These are phyloP conservation scores for Pseudozyma pruni DNA, from an alignment of 1,284 basidiomycete species.

Conservation along the genomic window DNA sequence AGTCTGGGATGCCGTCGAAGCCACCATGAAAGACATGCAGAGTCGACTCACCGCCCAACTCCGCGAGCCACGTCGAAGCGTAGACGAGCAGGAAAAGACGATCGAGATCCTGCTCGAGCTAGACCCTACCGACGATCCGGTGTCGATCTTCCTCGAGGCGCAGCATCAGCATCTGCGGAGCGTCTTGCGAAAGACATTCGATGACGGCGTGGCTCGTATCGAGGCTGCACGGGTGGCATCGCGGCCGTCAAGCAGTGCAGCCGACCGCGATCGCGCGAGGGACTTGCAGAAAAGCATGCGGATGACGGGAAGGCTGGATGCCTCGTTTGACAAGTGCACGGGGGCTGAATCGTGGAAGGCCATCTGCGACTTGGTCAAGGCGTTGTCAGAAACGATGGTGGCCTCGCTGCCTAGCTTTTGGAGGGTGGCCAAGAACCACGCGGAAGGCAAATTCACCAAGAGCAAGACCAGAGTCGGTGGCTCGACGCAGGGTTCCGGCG, in stretches of 20 bases:
- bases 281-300: conserved; percentile 67
- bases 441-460: conserved; percentile 72
- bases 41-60: conserved; percentile 80
- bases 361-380: conserved; percentile 74
- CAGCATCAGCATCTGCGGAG: conserved; percentile 87
- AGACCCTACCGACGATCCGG: conserved; percentile 72
- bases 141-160: conserved; percentile 92
- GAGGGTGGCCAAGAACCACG: conserved; percentile 88
- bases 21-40: conserved; percentile 91
- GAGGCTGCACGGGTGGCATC: conserved; percentile 17
- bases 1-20: conserved; percentile 95
- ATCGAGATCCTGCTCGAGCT: conserved; percentile 76
- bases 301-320: conserved; percentile 43
- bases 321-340: conserved; percentile 43
- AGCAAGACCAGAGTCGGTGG: conserved; percentile 7
- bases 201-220: conserved; percentile 58
- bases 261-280: conserved; percentile 73
- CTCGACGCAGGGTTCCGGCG: conserved; percentile 70
- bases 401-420: conserved; percentile 87
- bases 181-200: conserved; percentile 79
- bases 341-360: conserved; percentile 75
- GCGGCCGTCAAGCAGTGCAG: conserved; percentile 69
- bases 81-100: conserved; percentile 96
- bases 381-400: conserved; percentile 71
- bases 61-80: conserved; percentile 79